Percentiles rank a stretch among this genome's conserved stretches.
Conservation (phyloP, 306 rosid genomes). For the Gillenia trifoliata region DNA sequence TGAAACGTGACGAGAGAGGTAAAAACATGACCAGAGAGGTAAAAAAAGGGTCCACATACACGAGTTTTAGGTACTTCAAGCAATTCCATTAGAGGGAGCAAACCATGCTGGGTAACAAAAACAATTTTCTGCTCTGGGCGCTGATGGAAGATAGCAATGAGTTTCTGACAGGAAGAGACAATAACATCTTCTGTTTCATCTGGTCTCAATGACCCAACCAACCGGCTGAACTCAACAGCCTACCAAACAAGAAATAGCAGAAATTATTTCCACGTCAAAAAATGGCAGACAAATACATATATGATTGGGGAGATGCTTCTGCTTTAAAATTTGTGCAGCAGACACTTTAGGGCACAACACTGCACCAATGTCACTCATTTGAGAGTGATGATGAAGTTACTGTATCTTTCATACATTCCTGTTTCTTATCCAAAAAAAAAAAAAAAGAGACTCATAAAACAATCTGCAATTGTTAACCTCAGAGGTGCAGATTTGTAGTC, state of each 20-base stretch:
- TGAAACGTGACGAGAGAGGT: constrained; percentile 9
- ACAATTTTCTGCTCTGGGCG: constrained; percentile 93
- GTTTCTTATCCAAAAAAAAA: neutral
- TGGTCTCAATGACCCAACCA: constrained; percentile 73
- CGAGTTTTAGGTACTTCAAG: constrained; percentile 84
- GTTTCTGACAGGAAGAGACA: constrained; percentile 86
- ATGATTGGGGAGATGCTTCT: neutral
- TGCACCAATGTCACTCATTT: neutral
- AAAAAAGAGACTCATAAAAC: neutral
- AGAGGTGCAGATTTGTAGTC: neutral
- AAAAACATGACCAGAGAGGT: constrained; percentile 11
- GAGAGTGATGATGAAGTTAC: neutral
- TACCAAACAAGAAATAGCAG: constrained; percentile 30
- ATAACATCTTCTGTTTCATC: constrained; percentile 89
- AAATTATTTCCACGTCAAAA: constrained; percentile 19
- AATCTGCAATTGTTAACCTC: neutral
- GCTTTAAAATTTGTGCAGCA: neutral
- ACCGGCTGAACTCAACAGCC: constrained; percentile 96
- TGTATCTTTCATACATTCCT: neutral
- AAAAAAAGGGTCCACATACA: constrained; percentile 46
- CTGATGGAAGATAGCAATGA: constrained; percentile 70
- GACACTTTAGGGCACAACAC: neutral
- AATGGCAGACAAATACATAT: neutral
- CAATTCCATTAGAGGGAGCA: constrained; percentile 86
- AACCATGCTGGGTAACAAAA: constrained; percentile 88